Percentiles rank a stretch among this genome's conserved stretches.
Conservation (phyloP, 2,329 filamentous ascomycete species). For the Botrytis cinerea region DNA sequence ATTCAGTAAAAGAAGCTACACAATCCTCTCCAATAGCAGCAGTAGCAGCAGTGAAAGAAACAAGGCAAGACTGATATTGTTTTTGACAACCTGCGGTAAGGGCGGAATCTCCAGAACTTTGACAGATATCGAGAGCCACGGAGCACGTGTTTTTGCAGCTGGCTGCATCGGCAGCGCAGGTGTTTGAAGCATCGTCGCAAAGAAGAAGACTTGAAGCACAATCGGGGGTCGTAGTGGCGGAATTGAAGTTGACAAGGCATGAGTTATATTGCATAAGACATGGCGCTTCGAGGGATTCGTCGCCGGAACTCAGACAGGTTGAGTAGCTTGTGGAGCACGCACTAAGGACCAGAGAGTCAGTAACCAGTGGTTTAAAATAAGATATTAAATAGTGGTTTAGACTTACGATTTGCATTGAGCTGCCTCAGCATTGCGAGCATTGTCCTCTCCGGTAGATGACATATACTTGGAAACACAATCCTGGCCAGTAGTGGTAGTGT, state of each 20-base stretch:
- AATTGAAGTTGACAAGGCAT: constrained; percentile 20
- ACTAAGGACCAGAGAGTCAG: not conserved
- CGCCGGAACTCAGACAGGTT: constrained; percentile 23
- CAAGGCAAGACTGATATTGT: constrained; percentile 25
- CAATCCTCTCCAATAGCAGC: constrained; percentile 19
- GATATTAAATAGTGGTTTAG: not conserved
- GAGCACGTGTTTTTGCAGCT: constrained; percentile 28
- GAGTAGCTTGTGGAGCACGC: constrained; percentile 2
- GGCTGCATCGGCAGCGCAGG: constrained; percentile 19
- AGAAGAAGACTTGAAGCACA: not conserved
- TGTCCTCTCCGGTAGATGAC: constrained; percentile 20
- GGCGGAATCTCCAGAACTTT: constrained; percentile 23
- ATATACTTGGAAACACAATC: constrained; percentile 29
- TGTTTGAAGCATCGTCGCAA: constrained; percentile 20
- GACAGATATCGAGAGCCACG: constrained; percentile 25
- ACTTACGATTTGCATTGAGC: constrained; percentile 28
- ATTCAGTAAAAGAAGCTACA: constrained; percentile 3
- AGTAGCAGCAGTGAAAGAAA: constrained; percentile 17
- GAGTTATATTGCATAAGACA: constrained; percentile 24
- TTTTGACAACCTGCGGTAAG: constrained; percentile 19
- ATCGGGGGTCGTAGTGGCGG: not conserved
- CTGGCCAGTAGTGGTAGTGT: not conserved
- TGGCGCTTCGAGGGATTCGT: constrained; percentile 18
- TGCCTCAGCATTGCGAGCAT: constrained; percentile 20
- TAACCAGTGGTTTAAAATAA: not conserved